Conservation (phyloP, 768 basidiomycete species). For the Filobasidium floriforme region DNA sequence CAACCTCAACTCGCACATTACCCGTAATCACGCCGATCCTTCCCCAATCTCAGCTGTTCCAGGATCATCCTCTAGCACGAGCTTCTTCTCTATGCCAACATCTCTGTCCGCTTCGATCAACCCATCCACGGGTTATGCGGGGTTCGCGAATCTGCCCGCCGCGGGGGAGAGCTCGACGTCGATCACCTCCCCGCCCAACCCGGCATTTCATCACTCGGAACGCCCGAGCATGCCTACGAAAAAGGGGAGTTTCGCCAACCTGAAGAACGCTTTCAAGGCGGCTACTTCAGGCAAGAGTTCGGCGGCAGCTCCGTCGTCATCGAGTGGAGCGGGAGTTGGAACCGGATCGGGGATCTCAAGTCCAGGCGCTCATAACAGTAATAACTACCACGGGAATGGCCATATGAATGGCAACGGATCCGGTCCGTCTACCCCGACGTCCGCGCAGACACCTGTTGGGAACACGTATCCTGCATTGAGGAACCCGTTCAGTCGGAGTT, state of each 20-base stretch:
- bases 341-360: background rate
- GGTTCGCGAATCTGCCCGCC: too few relatives aligned
- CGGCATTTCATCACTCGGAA: background rate
- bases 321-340: background rate
- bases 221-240: slow-evolving; percentile 9
- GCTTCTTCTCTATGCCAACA: background rate
- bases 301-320: background rate
- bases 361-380: too few relatives aligned
- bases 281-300: slow-evolving; percentile 11
- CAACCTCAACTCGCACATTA: background rate
- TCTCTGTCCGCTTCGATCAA: background rate
- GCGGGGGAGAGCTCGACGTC: slow-evolving; percentile 7
- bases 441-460: background rate
- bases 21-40: background rate
- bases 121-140: too few relatives aligned
- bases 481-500: slow-evolving; percentile 20
- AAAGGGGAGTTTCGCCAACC: slow-evolving; percentile 21
- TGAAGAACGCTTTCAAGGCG: slow-evolving; percentile 24
- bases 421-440: background rate
- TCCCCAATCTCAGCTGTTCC: slow-evolving; percentile 3
- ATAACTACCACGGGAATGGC: too few relatives aligned
- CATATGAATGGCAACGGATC: background rate
- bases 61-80: background rate
- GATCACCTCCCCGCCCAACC: slow-evolving; percentile 7
- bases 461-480: slow-evolving; percentile 17